Evolutionary conservation across 2,329 filamentous ascomycete species (phyloP).

Genomic region (Exophiala calicioides): DNA sequence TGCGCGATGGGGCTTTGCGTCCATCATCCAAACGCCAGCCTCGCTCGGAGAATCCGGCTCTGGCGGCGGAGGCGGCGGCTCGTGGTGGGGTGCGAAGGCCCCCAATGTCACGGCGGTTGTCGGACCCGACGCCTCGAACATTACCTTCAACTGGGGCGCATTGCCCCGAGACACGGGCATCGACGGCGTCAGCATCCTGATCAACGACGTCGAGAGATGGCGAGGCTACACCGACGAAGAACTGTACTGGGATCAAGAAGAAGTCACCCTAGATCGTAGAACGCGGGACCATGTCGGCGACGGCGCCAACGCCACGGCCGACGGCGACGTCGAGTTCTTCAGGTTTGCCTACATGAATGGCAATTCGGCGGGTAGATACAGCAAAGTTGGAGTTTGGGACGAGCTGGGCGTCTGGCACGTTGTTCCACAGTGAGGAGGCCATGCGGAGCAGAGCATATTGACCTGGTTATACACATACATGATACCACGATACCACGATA

Average conservation of each 20-base stretch:
- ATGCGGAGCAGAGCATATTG: not conserved
- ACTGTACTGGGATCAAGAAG: constrained; percentile 40
- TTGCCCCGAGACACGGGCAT: constrained; percentile 36
- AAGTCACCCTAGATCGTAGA: constrained; percentile 30
- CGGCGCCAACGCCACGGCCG: constrained; percentile 1
- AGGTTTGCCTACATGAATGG: constrained; percentile 48
- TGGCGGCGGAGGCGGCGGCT: constrained; percentile 45
- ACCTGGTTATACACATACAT: constrained; percentile 1
- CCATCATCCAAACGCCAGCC: constrained; percentile 77
- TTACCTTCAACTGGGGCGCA: constrained; percentile 48
- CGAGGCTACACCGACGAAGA: constrained; percentile 57
- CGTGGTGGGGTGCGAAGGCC: constrained; percentile 46
- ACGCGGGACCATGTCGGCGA: no score
- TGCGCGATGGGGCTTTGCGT: constrained; percentile 90
- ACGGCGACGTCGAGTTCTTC: constrained; percentile 44
- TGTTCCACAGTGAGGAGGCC: not conserved
- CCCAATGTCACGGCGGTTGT: constrained; percentile 55
- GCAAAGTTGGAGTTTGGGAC: constrained; percentile 29
- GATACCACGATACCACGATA: not conserved
- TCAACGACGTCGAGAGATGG: constrained; percentile 66
- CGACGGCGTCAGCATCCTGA: constrained; percentile 61
- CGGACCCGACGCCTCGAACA: constrained; percentile 37
- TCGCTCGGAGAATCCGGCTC: constrained; percentile 59
- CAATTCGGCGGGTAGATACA: constrained; percentile 27
- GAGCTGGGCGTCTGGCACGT: constrained; percentile 27